Conservation (phyloP, 2,329 filamentous ascomycete species). For the Aspergillus carbonarius region DNA sequence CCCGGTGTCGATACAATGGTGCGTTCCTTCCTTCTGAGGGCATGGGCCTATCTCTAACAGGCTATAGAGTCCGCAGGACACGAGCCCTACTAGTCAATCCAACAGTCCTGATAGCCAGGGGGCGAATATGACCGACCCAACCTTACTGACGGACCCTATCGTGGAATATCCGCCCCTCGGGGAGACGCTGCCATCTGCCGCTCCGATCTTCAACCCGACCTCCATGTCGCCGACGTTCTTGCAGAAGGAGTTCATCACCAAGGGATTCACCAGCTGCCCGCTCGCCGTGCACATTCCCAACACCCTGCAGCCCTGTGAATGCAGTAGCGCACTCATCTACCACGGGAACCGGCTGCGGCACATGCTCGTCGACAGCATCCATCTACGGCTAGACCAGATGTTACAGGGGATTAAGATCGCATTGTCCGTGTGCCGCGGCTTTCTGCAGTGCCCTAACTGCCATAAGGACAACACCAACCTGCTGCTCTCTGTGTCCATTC, state of each 20-base stretch:
- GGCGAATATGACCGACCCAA: slow-evolving; percentile 12
- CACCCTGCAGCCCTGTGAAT: slow-evolving; percentile 28
- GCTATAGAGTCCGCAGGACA: background rate
- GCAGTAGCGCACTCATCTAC: slow-evolving; percentile 30
- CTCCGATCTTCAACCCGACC: slow-evolving; percentile 23
- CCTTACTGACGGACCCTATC: slow-evolving; percentile 10
- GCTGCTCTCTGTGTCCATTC: slow-evolving; percentile 29
- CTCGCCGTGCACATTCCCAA: slow-evolving; percentile 30
- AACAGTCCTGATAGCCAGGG: slow-evolving; percentile 28
- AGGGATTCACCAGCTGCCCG: slow-evolving; percentile 27
- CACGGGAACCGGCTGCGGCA: slow-evolving; percentile 34
- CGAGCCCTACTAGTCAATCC: slow-evolving; percentile 20
- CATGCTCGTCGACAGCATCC: slow-evolving; percentile 25
- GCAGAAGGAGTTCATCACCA: slow-evolving; percentile 29
- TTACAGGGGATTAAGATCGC: slow-evolving; percentile 33
- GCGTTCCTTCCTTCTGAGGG: background rate
- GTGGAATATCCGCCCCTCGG: slow-evolving; percentile 11
- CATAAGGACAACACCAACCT: slow-evolving; percentile 31
- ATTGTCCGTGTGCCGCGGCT: slow-evolving; percentile 29
- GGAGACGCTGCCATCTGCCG: slow-evolving; percentile 8
- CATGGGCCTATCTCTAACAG: background rate
- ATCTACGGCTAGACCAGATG: slow-evolving; percentile 33
- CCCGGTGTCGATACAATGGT: slow-evolving; percentile 1
- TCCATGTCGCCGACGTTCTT: slow-evolving; percentile 34
- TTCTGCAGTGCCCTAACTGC: slow-evolving; percentile 32